Evolutionary conservation across 352 stramenopile genomes (phyloP).

Genomic region (Globisporangium uncinulatum): DNA sequence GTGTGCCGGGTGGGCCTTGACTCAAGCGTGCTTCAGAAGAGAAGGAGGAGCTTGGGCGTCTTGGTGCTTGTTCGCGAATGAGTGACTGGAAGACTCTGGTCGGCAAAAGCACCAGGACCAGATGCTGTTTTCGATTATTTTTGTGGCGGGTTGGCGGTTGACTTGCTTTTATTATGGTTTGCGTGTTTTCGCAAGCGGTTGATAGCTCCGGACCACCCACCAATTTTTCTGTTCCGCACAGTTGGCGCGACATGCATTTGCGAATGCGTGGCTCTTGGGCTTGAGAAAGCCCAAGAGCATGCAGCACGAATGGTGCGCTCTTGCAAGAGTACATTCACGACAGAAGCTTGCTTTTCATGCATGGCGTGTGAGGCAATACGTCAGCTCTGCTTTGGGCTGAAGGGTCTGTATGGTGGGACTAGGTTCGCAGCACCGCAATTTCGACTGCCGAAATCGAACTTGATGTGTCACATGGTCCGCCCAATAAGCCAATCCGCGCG

Average conservation of each 20-base stretch:
- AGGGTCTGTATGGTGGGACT: background rate
- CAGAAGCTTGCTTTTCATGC: too few relatives aligned
- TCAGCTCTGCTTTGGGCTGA: background rate
- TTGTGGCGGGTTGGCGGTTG: background rate
- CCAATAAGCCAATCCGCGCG: background rate
- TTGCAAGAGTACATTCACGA: too few relatives aligned
- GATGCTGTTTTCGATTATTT: background rate
- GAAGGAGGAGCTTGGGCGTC: background rate
- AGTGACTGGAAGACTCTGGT: background rate
- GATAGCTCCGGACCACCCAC: background rate
- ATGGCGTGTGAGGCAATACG: too few relatives aligned
- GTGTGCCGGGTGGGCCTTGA: background rate
- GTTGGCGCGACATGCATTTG: background rate
- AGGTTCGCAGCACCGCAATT: conserved; percentile 1
- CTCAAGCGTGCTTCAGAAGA: background rate
- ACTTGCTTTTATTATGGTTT: background rate
- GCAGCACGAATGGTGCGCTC: too few relatives aligned
- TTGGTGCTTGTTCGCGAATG: conserved; percentile 1
- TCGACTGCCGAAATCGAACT: conserved; percentile 2
- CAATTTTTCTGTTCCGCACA: too few relatives aligned
- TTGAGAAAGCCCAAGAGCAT: too few relatives aligned
- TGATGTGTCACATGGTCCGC: background rate
- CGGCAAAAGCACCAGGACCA: conserved; percentile 1
- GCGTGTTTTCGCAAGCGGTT: background rate
- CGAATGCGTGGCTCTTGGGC: background rate